Conservation (phyloP, 208 protist species). For the Crithidia brevicula region DNA sequence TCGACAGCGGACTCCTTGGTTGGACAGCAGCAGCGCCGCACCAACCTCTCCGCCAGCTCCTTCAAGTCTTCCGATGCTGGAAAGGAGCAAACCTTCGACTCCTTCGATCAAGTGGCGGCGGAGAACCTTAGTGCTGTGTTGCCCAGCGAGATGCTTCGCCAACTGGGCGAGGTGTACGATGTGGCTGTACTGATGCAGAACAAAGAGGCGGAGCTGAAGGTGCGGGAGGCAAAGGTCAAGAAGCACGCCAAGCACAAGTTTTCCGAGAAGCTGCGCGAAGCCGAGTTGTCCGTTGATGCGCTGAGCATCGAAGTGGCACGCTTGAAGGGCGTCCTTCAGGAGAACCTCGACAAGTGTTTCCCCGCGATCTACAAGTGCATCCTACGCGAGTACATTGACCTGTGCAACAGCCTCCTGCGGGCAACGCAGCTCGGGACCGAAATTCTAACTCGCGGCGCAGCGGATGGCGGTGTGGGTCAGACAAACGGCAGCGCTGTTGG, state of each 20-base stretch:
- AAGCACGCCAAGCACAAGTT: conserved; percentile 17
- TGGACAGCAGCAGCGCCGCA: background rate
- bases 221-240: conserved; percentile 5
- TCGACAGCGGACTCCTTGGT: background rate
- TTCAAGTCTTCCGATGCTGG: background rate
- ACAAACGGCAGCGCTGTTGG: background rate
- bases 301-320: background rate
- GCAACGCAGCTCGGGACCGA: conserved; percentile 1
- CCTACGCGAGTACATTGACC: conserved; percentile 7
- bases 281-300: background rate
- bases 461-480: background rate
- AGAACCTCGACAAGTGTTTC: background rate
- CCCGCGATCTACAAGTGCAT: background rate
- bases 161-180: conserved; percentile 11
- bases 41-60: background rate
- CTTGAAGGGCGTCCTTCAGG: background rate
- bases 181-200: background rate
- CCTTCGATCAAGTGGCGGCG: background rate
- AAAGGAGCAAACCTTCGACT: background rate
- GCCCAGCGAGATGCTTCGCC: background rate
- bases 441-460: background rate
- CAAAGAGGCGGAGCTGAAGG: background rate
- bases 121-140: conserved; percentile 8
- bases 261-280: background rate
- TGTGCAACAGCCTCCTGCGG: conserved; percentile 1